phyloP scores from a whole-genome alignment of 2,329 filamentous ascomycete species.

The Emericellopsis atlantica region DNA sequence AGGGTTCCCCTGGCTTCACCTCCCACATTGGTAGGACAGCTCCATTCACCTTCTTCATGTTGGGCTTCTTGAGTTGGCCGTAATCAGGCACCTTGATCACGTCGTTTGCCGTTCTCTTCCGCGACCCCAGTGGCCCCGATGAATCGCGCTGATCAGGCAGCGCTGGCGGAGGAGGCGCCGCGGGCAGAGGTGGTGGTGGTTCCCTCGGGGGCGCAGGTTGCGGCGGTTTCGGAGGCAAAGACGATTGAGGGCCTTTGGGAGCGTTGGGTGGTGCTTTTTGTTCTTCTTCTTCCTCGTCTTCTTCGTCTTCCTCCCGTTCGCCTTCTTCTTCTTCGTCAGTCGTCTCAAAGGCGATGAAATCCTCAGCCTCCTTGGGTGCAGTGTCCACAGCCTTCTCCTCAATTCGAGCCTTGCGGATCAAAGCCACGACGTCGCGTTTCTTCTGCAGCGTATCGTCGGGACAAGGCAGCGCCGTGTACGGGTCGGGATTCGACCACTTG shows the following conservation, averaged over 20 bases:
- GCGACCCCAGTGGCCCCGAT: conserved; percentile 40
- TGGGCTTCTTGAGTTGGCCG: conserved; percentile 35
- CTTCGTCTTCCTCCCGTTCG: too few relatives aligned
- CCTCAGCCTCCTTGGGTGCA: conserved; percentile 46
- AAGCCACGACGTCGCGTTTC: conserved; percentile 75
- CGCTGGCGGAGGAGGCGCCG: conserved; percentile 8
- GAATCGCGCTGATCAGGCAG: conserved; percentile 13
- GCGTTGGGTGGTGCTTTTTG: conserved; percentile 5
- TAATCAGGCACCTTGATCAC: conserved; percentile 47
- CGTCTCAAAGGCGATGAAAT: conserved; percentile 82
- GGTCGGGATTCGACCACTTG: conserved; percentile 93
- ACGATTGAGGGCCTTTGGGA: conserved; percentile 5
- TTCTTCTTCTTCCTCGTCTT: conserved; percentile 5
- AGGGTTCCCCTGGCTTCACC: conserved; percentile 23
- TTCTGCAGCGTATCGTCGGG: conserved; percentile 61
- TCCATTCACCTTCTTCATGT: conserved; percentile 35
- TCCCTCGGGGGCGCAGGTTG: too few relatives aligned
- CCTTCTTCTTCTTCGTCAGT: conserved; percentile 30
- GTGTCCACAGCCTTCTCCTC: conserved; percentile 40
- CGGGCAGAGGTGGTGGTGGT: conserved; percentile 7
- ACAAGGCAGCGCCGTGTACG: conserved; percentile 78
- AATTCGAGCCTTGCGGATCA: conserved; percentile 75
- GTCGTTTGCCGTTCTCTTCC: conserved; percentile 66
- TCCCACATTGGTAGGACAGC: conserved; percentile 40
- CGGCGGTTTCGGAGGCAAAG: too few relatives aligned